phyloP scores from a whole-genome alignment of 495 filamentous ascomycete species.

The Lasiosphaeria miniovina region DNA sequence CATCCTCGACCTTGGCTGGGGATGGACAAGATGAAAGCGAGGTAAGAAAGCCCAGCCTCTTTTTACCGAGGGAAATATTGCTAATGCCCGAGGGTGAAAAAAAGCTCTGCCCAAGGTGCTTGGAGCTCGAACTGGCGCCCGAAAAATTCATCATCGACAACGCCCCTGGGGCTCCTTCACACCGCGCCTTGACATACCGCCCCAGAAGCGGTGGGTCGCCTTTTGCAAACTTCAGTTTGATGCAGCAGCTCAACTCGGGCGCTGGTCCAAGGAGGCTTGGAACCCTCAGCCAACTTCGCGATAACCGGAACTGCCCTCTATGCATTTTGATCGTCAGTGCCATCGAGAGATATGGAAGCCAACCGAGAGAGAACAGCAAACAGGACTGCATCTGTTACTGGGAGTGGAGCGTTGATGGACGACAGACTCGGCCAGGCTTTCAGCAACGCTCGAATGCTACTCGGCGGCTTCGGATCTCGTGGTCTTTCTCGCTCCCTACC shows the following conservation, averaged over 20 bases:
- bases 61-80: neutral
- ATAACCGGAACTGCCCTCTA: neutral
- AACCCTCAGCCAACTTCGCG: neutral
- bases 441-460: neutral
- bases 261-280: neutral
- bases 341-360: neutral
- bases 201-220: neutral
- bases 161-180: neutral
- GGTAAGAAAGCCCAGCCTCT: neutral
- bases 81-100: neutral
- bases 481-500: no score
- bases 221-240: neutral
- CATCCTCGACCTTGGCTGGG: neutral
- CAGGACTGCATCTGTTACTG: neutral
- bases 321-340: neutral
- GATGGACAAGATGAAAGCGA: neutral
- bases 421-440: neutral
- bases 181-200: neutral
- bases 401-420: neutral
- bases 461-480: neutral
- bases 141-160: neutral
- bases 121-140: neutral
- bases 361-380: neutral
- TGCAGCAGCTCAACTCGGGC: neutral
- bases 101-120: neutral